phyloP scores from a whole-genome alignment of 306 rosid species.

The Gillenia trifoliata region DNA sequence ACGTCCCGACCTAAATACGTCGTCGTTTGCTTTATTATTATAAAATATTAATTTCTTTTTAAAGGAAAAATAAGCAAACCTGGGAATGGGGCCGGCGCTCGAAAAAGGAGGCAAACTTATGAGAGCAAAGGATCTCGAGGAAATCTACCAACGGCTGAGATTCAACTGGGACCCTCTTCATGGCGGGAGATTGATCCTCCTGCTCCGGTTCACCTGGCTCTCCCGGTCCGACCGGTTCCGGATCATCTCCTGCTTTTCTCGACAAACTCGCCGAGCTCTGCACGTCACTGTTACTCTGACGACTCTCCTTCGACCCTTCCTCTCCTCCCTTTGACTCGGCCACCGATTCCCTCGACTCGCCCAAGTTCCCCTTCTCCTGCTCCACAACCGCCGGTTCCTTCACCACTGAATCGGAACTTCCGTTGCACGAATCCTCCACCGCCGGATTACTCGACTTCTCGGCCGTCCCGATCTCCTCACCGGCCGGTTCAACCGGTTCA shows the following conservation, averaged over 20 bases:
- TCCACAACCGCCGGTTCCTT: slow-evolving; percentile 14
- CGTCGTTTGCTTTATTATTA: neutral
- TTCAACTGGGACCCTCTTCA: slow-evolving; percentile 8
- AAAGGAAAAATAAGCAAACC: neutral
- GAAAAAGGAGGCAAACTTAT: slow-evolving; percentile 13
- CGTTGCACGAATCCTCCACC: slow-evolving; percentile 28
- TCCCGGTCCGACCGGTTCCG: slow-evolving; percentile 7
- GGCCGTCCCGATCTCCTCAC: slow-evolving; percentile 9
- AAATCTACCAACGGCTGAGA: slow-evolving; percentile 26
- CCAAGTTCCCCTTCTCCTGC: slow-evolving; percentile 14
- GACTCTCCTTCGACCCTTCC: slow-evolving; percentile 3
- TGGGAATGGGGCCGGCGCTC: slow-evolving; percentile 27
- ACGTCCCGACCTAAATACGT: neutral
- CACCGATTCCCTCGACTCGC: slow-evolving; percentile 20
- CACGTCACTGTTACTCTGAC: slow-evolving; percentile 18
- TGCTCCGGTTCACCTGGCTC: slow-evolving; percentile 8
- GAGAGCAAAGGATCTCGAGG: slow-evolving; percentile 18
- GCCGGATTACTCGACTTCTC: slow-evolving; percentile 5
- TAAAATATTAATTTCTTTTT: neutral
- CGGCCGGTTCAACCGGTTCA: neutral
- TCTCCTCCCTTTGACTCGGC: slow-evolving; percentile 13
- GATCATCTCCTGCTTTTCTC: slow-evolving; percentile 8
- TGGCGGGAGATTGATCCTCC: slow-evolving; percentile 24
- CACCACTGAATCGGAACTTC: slow-evolving; percentile 24
- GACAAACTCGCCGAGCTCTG: slow-evolving; percentile 29